Base-by-base conservation (phyloP, 257 asterid genomes). In the Solanum medicagineum region DNA sequence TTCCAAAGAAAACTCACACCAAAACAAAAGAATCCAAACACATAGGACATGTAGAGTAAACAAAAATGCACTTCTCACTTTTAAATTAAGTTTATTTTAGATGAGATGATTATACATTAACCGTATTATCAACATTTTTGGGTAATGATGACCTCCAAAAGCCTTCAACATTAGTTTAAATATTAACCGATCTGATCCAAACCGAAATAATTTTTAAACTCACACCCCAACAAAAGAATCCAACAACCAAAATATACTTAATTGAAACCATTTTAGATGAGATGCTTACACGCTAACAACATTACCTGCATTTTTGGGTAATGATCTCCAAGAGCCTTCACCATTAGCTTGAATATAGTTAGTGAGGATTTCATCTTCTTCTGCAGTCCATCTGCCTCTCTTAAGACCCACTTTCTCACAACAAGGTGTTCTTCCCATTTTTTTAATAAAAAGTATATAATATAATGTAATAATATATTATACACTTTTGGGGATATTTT, bases 241-340 rank as follows among this genome's bases (percentile, higher is more conserved):
- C 36, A 32, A 32, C 36, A 32, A 32, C 4, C 2, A 32, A 32
- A 32, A 32, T 32, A 32, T 32, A 32, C 36, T 0, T 32, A 32
- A 32, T 32, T 32, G 36, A 32, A 32, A 32, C 36, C 4, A 2
- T 32, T 32, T 32, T 32, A 32, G 36, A 32, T 32, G 36, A 32
- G 36, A 32, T 32, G 3, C 36, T 32, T 24, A 47, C 4, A 20
- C 7, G 17, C 10, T 29, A 15, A 7, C 20, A 1, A 0, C 26
- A 63, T 36, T 70, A 75, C 81, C 99, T 70, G 99, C 98, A 91
- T 96, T 93, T 84, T 93, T 92, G 75, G 99, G 99, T 65, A 96
- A 83, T 22, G 98, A 90, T 89, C 98, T 93, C 98, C 98, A 96
- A 2, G 94, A 93, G 45, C 98, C 99, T 90, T 96, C 98, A 8